A percentile compares a stretch with the other conserved stretches of the same genome.
These are phyloP conservation scores for Gastrolobium villosum DNA, from an alignment of 306 rosid species.

Conservation along the genomic window DNA sequence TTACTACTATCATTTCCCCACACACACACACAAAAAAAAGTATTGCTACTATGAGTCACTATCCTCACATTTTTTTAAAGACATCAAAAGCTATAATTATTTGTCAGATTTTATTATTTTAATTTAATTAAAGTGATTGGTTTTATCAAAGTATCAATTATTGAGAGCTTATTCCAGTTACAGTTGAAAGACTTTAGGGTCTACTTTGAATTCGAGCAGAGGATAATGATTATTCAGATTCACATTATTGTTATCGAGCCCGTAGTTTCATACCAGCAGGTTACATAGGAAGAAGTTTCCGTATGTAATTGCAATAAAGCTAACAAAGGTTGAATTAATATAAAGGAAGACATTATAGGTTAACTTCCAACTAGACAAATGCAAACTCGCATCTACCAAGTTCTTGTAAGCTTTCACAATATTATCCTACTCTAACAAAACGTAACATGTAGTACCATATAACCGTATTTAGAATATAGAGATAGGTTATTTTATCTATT, in stretches of 20 bases:
- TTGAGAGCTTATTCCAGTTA: constrained; percentile 18
- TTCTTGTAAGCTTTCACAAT: no score
- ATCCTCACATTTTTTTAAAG: neutral
- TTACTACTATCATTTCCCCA: neutral
- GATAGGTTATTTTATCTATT: no score
- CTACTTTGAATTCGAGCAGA: neutral
- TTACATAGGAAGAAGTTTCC: neutral
- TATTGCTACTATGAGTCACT: neutral
- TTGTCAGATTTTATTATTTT: neutral
- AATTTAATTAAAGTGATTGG: neutral
- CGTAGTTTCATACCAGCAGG: neutral
- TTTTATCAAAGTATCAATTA: constrained; percentile 2
- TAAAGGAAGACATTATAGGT: neutral
- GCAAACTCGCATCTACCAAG: no score
- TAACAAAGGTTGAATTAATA: neutral
- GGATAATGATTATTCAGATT: neutral
- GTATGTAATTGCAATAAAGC: neutral
- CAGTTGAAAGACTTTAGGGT: neutral
- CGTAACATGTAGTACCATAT: no score
- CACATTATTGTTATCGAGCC: neutral
- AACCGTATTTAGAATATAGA: no score
- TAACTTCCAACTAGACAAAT: no score
- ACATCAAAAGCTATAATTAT: neutral
- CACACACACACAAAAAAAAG: neutral
- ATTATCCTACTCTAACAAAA: no score